phyloP scores from a whole-genome alignment of 2,329 filamentous ascomycete species.

The Shiraia sp. region DNA sequence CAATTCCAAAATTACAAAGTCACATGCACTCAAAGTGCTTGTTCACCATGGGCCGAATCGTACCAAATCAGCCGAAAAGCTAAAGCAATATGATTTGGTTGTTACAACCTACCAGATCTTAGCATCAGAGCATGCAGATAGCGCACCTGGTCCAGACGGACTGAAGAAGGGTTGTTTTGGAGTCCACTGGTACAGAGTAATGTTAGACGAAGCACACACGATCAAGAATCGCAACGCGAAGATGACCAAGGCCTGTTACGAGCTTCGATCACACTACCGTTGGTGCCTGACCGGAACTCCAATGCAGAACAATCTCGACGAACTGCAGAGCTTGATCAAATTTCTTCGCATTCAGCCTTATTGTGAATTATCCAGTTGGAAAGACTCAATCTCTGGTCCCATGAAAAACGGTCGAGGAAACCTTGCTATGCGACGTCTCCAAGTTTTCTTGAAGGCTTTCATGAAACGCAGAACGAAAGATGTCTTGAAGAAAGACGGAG shows the following conservation, averaged over 20 bases:
- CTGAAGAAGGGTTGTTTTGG: constrained; percentile 84
- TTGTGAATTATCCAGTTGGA: constrained; percentile 83
- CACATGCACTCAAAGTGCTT: constrained; percentile 75
- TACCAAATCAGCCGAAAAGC: constrained; percentile 74
- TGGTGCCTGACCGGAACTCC: constrained; percentile 98
- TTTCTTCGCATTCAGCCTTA: constrained; percentile 93
- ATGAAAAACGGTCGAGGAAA: constrained; percentile 90
- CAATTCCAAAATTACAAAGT: constrained; percentile 73
- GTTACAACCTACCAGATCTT: constrained; percentile 97
- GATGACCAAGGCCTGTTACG: constrained; percentile 88
- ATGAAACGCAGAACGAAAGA: constrained; percentile 99
- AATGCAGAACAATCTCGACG: constrained; percentile 97
- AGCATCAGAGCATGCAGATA: constrained; percentile 82
- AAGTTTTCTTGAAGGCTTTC: constrained; percentile 84
- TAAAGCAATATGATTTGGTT: constrained; percentile 89
- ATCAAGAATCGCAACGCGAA: constrained; percentile 99
- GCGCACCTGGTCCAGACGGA: constrained; percentile 63
- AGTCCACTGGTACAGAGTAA: constrained; percentile 91
- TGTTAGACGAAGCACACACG: constrained; percentile 94
- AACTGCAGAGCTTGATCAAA: constrained; percentile 89
- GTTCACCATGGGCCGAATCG: constrained; percentile 90
- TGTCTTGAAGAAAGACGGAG: constrained; percentile 86
- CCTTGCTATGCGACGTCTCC: constrained; percentile 83
- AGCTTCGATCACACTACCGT: constrained; percentile 80
- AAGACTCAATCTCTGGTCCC: constrained; percentile 84